Evolutionary conservation across 1,284 basidiomycete species (phyloP), one percentile per base, ranked within the genome.

Genomic region (Peniophora sp.): DNA sequence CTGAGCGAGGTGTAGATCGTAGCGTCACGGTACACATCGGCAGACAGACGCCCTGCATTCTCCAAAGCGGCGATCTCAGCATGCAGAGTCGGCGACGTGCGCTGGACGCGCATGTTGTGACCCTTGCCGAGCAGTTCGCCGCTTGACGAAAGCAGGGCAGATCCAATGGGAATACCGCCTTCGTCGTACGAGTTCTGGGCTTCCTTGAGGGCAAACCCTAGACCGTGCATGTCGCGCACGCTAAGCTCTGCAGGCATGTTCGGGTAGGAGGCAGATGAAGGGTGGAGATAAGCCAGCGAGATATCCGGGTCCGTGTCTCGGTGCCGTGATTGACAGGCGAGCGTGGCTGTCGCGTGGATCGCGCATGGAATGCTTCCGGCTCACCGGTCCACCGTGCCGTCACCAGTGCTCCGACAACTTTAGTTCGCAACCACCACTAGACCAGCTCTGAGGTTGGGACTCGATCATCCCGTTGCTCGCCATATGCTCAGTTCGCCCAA

Each of bases 161-260:
- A 71, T 16, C 81, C 80, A 55, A 84, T 83, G 3, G 81, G 81
- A 32, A 83, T 69, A 0, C 81, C 81, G 1, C 78, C 78, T 52
- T 80, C 72, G 0, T 38, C 50, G 45, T 49, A 54, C 39, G 56
- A 50, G 19, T 43, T 48, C 41, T 50, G 38, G 2, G 55, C 57
- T 41, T 56, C 25, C 9, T n/a, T 34, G 20, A 59, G 48, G 16
- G 57, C 55, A 24, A 51, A 35, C 12, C 11, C 16, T 45, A 53
- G 38, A 20, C 58, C 60, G 23, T 55, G 38, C 3, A 41, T 34
- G 47, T 55, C 55, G 43, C 19, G 20, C 34, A 19, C 11, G 22
- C 25, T 23, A 17, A 41, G 39, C 16, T 32, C 12, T 32, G 27
- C 12, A 12, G 27, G 27, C 27, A 32, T 32, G 27, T 32, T 32